Base-by-base conservation (phyloP, 805 yeast species). In the Sugiyamaella americana region DNA sequence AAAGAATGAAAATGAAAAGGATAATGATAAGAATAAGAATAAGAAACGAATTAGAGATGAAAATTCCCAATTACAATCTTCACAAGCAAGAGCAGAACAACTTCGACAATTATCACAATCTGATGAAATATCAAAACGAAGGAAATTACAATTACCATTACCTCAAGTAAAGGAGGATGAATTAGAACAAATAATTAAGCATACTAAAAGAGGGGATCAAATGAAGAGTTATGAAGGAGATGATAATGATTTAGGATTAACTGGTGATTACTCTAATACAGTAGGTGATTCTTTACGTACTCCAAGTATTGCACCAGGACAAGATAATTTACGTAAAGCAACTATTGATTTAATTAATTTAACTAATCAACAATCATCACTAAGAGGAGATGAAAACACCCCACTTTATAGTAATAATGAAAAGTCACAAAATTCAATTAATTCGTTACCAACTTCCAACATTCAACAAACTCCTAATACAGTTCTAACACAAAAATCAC, bases 61-160 rank as follows among this genome's bases (percentile, higher is more conserved):
- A 11, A 40, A 42, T 16, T 55, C 51, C 40, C 51, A 60, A 41
- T 46, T 51, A 21, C 55, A 59, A 37, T 55, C 55, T 41, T 36
- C 59, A n/a, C 58, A 58, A 5, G 59, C 53, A 20, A 46, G 53
- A 32, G 61, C 49, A 46, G 62, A 56, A 54, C 58, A 41, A 62
- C 63, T 38, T 58, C 68, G 18, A 56, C 58, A 47, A 21, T 51
- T 44, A 46, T 51, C 52, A 32, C 49, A 55, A 30, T 48, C 54
- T 17, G 62, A 64, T 41, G 63, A 62, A 47, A 45, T 58, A n/a
- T 58, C 63, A 30, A 72, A 71, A 48, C 61, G 72, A 44, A 54
- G 72, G 41, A 67, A 63, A 45, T 57, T 72, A 39, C 58, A 58
- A 5, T 51, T 72, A 8, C 69, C 71, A 5, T 59, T 58, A 2